Conservation (phyloP, 257 asterid genomes). For the Fraxinus cuspidata region DNA sequence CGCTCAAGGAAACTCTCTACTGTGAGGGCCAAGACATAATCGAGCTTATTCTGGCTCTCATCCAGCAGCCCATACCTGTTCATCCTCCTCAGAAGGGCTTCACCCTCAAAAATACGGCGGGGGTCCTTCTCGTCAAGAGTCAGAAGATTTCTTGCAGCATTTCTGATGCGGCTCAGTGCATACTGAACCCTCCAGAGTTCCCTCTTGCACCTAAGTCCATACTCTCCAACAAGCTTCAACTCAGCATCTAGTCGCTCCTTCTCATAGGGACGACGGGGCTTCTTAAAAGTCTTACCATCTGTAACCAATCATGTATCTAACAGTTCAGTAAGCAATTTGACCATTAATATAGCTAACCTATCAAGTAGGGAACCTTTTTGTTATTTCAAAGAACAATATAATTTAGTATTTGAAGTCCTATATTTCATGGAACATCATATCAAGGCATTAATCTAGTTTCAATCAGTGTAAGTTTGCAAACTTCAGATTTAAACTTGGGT, state of each 20-base stretch:
- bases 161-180: slow-evolving; percentile 66
- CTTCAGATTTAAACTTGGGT: not conserved
- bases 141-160: slow-evolving; percentile 56
- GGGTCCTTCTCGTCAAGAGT: slow-evolving; percentile 73
- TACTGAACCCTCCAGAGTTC: slow-evolving; percentile 72
- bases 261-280: slow-evolving; percentile 69
- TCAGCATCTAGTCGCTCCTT: slow-evolving; percentile 68
- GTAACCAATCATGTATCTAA: not conserved
- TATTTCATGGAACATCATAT: not conserved
- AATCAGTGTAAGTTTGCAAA: not conserved
- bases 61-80: slow-evolving; percentile 46
- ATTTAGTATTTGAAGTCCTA: not conserved
- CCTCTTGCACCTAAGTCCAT: slow-evolving; percentile 63
- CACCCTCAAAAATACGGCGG: slow-evolving; percentile 71
- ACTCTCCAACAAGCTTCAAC: slow-evolving; percentile 65
- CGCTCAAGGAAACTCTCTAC: slow-evolving; percentile 54
- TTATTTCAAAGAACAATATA: not conserved
- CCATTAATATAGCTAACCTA: not conserved
- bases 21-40: slow-evolving; percentile 49
- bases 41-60: slow-evolving; percentile 53
- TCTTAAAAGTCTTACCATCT: slow-evolving; percentile 71
- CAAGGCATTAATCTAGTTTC: not conserved
- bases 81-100: slow-evolving; percentile 73
- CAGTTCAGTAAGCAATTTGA: not conserved
- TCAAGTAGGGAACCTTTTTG: not conserved